Base-by-base conservation (phyloP, 2,329 filamentous ascomycete species). In the Talaromyces sp. region DNA sequence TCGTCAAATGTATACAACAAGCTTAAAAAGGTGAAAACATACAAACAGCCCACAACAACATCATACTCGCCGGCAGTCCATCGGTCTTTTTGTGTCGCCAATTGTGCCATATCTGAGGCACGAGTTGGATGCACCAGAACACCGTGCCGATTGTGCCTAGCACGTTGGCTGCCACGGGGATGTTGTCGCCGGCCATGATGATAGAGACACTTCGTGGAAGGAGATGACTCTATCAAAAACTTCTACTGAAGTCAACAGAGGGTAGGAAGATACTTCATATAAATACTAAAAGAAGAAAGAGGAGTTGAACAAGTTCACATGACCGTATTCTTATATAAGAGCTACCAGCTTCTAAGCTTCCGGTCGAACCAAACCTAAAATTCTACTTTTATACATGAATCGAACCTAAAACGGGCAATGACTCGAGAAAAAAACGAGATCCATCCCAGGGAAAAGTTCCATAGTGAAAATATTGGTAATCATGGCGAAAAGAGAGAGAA, bases 1-100 rank as follows among this genome's bases (percentile, higher is more conserved):
- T 11, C 15, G 27, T 10, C 49, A 53, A n/a, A 53, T 51, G 25
- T 10, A 7, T 51, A 36, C 8, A 22, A 27, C 22, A 22, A 56
- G n/a, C 11, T 10, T 6, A 17, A n/a, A n/a, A 19, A 10, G 5
- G 25, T 25, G 2, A 19, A 38, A 19, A 72, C 75, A 58, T 69
- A 77, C 85, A 86, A 36, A 81, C 71, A n/a, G 84, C 86, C 86
- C 87, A 89, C 1, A 89, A 74, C 67, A 89, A 84, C 79, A 89
- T 84, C 86, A 89, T 89, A 22, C 75, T 70, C 0, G 80, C 81
- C 0, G 87, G 87, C 1, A 89, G 75, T 2, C 87, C 87, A 45
- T 88, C 86, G 0, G 86, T 89, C 67, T 81, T 83, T 71, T 89
- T 88, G 13, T 78, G 81, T 22, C 81, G 79, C 82, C 85, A 89